Conservation (phyloP, 169 alveolate species). For the Cryptosporidium baileyi region DNA sequence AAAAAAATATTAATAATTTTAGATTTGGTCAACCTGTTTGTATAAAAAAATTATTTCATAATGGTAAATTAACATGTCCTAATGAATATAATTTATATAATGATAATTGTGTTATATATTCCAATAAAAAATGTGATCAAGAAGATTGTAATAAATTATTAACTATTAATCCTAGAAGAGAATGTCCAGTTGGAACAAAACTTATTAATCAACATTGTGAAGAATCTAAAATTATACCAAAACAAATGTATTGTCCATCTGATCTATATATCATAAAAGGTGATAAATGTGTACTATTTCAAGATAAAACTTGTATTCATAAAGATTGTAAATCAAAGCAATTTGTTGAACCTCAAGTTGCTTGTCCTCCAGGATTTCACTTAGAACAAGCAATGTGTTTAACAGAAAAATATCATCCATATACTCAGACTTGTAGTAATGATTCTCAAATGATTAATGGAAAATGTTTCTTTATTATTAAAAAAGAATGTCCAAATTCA, state of each 20-base stretch:
- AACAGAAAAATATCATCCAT: neutral
- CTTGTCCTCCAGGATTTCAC: conserved; percentile 18
- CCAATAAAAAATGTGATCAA: conserved; percentile 4
- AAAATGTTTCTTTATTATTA: neutral
- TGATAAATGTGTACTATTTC: conserved; percentile 19
- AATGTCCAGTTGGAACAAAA: conserved; percentile 48
- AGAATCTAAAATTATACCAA: conserved; percentile 13
- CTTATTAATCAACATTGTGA: neutral
- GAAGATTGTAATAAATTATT: neutral
- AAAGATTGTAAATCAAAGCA: neutral
- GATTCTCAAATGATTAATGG: conserved; percentile 27
- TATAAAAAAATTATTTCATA: conserved; percentile 6
- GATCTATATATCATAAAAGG: conserved; percentile 21
- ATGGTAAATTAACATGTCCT: conserved; percentile 14
- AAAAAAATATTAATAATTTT: neutral
- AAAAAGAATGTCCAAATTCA: conserved; percentile 36
- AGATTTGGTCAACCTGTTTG: conserved; percentile 2
- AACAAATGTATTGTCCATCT: conserved; percentile 34
- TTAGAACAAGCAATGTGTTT: conserved; percentile 15
- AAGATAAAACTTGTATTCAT: conserved; percentile 11
- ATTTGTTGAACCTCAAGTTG: conserved; percentile 13
- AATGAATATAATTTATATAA: neutral
- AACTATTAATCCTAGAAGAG: neutral
- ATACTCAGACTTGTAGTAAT: neutral
- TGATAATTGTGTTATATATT: conserved; percentile 5